These are phyloP conservation scores for Spathaspora sp. DNA, from an alignment of 805 yeast genomes.

Conservation along the genomic window DNA sequence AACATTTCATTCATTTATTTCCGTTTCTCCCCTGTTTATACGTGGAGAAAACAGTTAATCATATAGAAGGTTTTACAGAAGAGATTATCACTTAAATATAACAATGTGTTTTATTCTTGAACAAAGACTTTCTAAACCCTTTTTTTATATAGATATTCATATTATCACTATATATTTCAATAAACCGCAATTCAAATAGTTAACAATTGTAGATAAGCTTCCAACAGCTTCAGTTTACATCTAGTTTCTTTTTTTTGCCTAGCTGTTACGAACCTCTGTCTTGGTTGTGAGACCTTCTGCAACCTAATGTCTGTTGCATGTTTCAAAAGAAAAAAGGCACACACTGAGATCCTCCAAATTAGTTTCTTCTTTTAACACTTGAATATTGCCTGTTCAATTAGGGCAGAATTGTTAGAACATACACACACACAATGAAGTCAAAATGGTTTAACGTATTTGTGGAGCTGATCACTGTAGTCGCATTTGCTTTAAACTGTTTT, in stretches of 20 bases:
- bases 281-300: background rate
- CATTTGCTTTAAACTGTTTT: slow-evolving; percentile 55
- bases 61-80: background rate
- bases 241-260: too few relatives aligned
- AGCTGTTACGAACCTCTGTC: background rate
- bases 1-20: background rate
- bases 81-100: background rate
- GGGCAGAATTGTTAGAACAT: too few relatives aligned
- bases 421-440: background rate
- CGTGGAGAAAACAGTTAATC: background rate
- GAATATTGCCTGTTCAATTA: too few relatives aligned
- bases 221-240: too few relatives aligned
- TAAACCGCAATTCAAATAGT: background rate
- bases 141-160: background rate
- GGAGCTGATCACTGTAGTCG: slow-evolving; percentile 13
- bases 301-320: background rate
- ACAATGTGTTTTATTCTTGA: too few relatives aligned
- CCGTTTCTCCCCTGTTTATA: background rate
- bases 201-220: too few relatives aligned
- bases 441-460: slow-evolving; percentile 1
- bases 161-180: background rate
- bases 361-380: background rate
- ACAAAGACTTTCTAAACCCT: background rate
- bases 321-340: background rate
- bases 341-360: background rate